Base-by-base conservation (phyloP, 169 alveolate species). In the Perkinsus olseni region DNA sequence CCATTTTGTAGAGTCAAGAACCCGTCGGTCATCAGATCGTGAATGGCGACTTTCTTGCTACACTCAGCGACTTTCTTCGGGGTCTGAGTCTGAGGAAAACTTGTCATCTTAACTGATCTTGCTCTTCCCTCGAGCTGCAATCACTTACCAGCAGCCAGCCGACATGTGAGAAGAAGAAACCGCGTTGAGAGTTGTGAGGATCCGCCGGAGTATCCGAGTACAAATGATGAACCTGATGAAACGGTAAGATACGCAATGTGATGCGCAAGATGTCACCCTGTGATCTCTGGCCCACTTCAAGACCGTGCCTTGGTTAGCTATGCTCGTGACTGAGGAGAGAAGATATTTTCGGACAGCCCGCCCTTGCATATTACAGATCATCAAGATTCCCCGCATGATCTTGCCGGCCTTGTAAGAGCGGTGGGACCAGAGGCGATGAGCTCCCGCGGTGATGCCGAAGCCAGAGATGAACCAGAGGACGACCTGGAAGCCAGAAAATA, bases 341-440 rank as follows among this genome's bases (percentile, higher is more conserved):
- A 62, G 82, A 62, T 24, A 62, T 40, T 11, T 6, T 40, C 50
- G 11, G 17, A 8, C 28, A 62, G 37, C 1, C 17, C 31, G 34
- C 13, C 31, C 36, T 21, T 6, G 31, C 82, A 13, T 62, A 28
- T 96, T 97, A 93, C 95, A 93, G 94, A 97, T 39, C 96, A 97
- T 94, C 93, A 97, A 93, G 38, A 94, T 37, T 39, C 93, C 50
- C 91, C 97, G 97, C 50, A 94, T 94, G 40, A 96, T 93, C 48
- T 92, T 74, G 39, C 94, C 91, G 50, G 98, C 98, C 94, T 96
- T 95, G 95, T 96, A 97, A 91, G 97, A 92, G 40, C 97, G 95
- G 93, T 97, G 98, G 45, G 98, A 94, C 98, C 98, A 97, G 91
- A 97, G 93, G 31, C 98, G 97, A 74, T 97, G 98, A 34, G 98